Conservation (phyloP, 108 stramenopile species). For the Asterionellopsis glacialis region DNA sequence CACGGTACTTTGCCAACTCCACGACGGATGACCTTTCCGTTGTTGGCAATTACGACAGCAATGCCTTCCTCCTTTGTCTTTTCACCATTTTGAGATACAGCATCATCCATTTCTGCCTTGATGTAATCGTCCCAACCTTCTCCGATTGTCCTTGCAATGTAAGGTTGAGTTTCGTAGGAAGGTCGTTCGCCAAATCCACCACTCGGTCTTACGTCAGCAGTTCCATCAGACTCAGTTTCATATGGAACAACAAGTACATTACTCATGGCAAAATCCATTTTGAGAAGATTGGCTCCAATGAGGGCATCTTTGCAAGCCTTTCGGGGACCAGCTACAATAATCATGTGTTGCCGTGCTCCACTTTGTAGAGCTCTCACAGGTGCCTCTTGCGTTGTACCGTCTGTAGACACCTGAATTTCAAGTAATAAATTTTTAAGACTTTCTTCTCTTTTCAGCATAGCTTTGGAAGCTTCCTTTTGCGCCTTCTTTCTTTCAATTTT, state of each 20-base stretch:
- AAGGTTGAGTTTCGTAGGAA: constrained; percentile 74
- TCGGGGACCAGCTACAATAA: constrained; percentile 73
- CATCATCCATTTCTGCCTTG: constrained; percentile 56
- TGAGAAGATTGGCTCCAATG: constrained; percentile 71
- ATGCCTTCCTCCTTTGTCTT: constrained; percentile 62
- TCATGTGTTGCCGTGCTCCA: constrained; percentile 75
- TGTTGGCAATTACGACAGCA: constrained; percentile 69
- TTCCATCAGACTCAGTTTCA: constrained; percentile 48
- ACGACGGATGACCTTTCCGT: constrained; percentile 67
- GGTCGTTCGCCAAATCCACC: constrained; percentile 69
- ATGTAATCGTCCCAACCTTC: constrained; percentile 76
- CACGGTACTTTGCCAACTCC: constrained; percentile 81
- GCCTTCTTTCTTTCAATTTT: constrained; percentile 59
- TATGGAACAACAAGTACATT: constrained; percentile 78
- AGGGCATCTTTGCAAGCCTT: constrained; percentile 72
- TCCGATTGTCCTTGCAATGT: constrained; percentile 59
- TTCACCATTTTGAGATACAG: constrained; percentile 67
- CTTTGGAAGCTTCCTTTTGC: constrained; percentile 32
- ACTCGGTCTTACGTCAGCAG: constrained; percentile 36
- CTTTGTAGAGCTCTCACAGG: constrained; percentile 49
- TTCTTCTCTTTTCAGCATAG: constrained; percentile 56
- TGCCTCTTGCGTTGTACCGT: constrained; percentile 47
- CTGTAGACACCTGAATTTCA: constrained; percentile 52
- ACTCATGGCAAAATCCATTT: constrained; percentile 78
- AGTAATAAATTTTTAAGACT: constrained; percentile 34